These are phyloP conservation scores for Botrytis deweyae DNA, from an alignment of 2,329 filamentous ascomycete genomes.

Conservation along the genomic window DNA sequence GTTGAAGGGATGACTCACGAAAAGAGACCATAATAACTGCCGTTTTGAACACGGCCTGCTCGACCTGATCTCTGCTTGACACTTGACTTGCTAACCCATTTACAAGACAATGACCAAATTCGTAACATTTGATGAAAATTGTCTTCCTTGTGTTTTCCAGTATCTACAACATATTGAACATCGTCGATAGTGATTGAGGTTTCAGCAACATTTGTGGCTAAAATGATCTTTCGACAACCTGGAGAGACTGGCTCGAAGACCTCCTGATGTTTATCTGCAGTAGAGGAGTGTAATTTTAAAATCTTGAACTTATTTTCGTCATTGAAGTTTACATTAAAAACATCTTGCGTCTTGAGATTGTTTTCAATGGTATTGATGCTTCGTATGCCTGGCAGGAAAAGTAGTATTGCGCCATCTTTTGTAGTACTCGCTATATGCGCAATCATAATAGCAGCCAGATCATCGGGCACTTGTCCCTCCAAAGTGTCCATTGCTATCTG, in stretches of 20 bases:
- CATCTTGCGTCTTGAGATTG: slow-evolving; percentile 69
- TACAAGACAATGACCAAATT: slow-evolving; percentile 86
- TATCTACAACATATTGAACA: slow-evolving; percentile 91
- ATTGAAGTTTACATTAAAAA: slow-evolving; percentile 55
- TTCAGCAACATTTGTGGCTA: slow-evolving; percentile 94
- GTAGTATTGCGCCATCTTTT: slow-evolving; percentile 77
- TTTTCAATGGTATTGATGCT: slow-evolving; percentile 80
- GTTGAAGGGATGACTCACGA: slow-evolving; percentile 59
- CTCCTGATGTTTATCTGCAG: slow-evolving; percentile 81
- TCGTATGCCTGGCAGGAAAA: slow-evolving; percentile 86
- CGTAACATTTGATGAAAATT: slow-evolving; percentile 85
- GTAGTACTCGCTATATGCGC: slow-evolving; percentile 77
- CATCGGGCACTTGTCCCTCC: slow-evolving; percentile 64
- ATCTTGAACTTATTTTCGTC: slow-evolving; percentile 79
- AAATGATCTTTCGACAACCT: slow-evolving; percentile 85
- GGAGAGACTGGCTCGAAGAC: slow-evolving; percentile 73
- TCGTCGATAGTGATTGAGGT: slow-evolving; percentile 98
- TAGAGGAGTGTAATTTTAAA: slow-evolving; percentile 82
- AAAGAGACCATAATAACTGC: slow-evolving; percentile 86
- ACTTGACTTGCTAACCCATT: slow-evolving; percentile 87
- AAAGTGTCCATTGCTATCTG: slow-evolving; percentile 44
- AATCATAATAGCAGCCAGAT: slow-evolving; percentile 81
- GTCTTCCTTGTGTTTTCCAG: slow-evolving; percentile 89
- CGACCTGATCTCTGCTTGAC: slow-evolving; percentile 91
- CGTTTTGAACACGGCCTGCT: slow-evolving; percentile 86